Conservation (phyloP, 192 early-diverging fungal species). For the Irineochytrium annulatum region DNA sequence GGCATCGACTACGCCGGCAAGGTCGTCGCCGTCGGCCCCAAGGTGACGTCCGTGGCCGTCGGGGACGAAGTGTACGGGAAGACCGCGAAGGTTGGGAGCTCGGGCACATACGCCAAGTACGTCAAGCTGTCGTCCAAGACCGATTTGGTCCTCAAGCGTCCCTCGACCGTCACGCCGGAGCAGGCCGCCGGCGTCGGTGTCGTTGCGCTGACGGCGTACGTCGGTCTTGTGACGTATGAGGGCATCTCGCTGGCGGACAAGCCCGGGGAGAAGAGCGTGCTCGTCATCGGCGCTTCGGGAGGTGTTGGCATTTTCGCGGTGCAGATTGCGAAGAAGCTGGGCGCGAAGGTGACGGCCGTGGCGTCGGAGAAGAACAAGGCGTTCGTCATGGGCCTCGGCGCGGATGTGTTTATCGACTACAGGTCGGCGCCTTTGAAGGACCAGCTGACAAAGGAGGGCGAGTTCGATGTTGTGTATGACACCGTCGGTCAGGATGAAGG, state of each 20-base stretch:
- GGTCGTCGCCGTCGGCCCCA: conserved; percentile 11
- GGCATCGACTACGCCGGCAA: conserved; percentile 24
- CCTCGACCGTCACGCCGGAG: conserved; percentile 1
- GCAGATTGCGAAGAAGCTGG: conserved; percentile 10
- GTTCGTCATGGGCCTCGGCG: conserved; percentile 4
- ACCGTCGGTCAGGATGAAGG: too few relatives aligned
- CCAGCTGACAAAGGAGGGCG: background rate
- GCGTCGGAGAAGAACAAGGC: conserved; percentile 3
- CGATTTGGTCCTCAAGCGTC: conserved; percentile 7
- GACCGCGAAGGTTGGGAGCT: background rate
- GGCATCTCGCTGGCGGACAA: background rate
- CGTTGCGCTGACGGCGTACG: conserved; percentile 17
- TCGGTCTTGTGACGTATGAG: conserved; percentile 13
- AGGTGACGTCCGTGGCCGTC: background rate
- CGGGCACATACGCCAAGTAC: conserved; percentile 25
- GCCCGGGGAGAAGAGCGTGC: too few relatives aligned
- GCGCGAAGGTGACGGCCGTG: conserved; percentile 12
- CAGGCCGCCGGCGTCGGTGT: conserved; percentile 26
- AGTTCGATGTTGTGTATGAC: conserved; percentile 19
- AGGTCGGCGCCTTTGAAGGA: background rate
- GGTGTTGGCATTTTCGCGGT: conserved; percentile 15
- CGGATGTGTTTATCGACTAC: conserved; percentile 14
- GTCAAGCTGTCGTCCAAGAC: background rate
- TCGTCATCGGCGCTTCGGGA: conserved; percentile 24
- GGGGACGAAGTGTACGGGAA: conserved; percentile 26